A percentile compares a stretch with the other conserved stretches of the same genome.
Evolutionary conservation across 2,329 filamentous ascomycete genomes (phyloP).

Genomic region (Hymenoscyphus scutula): DNA sequence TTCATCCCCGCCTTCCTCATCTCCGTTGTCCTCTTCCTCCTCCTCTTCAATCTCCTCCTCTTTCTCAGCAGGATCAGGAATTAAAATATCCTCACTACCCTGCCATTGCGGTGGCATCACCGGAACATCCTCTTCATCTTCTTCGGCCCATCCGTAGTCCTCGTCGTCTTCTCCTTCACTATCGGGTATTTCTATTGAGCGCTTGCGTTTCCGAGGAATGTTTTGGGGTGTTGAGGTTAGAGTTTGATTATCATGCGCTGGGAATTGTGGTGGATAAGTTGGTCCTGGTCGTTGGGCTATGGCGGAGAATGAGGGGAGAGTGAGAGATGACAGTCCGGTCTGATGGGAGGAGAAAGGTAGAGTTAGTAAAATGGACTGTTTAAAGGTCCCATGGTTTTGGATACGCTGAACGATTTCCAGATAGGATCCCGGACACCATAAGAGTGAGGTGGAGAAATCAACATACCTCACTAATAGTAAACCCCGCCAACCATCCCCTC

Average conservation of each 20-base stretch:
- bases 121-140: constrained; percentile 60
- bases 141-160: constrained; percentile 70
- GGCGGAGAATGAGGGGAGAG: constrained; percentile 13
- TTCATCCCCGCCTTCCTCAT: too few species aligned
- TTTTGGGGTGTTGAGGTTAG: constrained; percentile 20
- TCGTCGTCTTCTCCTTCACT: constrained; percentile 61
- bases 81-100: constrained; percentile 62
- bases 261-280: background rate
- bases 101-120: constrained; percentile 64
- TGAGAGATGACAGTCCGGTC: constrained; percentile 18
- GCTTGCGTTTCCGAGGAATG: constrained; percentile 59
- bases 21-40: constrained; percentile 16
- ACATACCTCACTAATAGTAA: constrained; percentile 30
- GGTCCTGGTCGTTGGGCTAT: constrained; percentile 10
- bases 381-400: too few species aligned
- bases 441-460: background rate
- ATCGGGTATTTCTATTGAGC: constrained; percentile 57
- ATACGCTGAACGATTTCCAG: too few species aligned
- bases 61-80: constrained; percentile 33
- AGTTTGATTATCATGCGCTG: background rate
- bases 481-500: constrained; percentile 25
- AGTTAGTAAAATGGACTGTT: too few species aligned
- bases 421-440: background rate
- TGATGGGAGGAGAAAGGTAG: constrained; percentile 7
- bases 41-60: constrained; percentile 24